Evolutionary conservation across 495 filamentous ascomycete genomes (phyloP).

Genomic region (Aspergillus kassunensis): DNA sequence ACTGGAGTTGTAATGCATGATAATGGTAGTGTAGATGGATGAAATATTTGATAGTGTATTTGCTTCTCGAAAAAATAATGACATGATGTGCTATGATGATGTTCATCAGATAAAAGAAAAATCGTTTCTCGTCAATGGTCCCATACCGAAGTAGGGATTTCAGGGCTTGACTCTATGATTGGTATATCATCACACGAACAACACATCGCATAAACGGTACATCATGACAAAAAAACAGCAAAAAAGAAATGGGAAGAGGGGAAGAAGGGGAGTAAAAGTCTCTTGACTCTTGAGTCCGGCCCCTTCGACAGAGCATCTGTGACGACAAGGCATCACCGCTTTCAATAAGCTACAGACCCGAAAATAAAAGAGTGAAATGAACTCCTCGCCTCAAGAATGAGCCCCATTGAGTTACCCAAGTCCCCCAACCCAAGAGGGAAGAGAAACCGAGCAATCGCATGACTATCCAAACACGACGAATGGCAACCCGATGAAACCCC

Average conservation of each 20-base stretch:
- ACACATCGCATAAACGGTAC: slow-evolving; percentile 18
- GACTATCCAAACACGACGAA: slow-evolving; percentile 95
- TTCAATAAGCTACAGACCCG: slow-evolving; percentile 67
- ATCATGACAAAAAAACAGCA: background rate
- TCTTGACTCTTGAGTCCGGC: slow-evolving; percentile 59
- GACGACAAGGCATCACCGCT: slow-evolving; percentile 38
- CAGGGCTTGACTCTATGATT: slow-evolving; percentile 99
- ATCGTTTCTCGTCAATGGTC: slow-evolving; percentile 68
- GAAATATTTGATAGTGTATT: no score
- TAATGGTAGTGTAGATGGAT: background rate
- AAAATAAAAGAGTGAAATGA: slow-evolving; percentile 45
- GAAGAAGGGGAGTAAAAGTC: slow-evolving; percentile 6
- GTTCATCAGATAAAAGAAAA: slow-evolving; percentile 95
- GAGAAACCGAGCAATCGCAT: slow-evolving; percentile 85
- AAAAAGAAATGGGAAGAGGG: slow-evolving; percentile 12
- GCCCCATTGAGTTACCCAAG: slow-evolving; percentile 98
- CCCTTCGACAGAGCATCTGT: slow-evolving; percentile 63
- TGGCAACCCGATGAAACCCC: slow-evolving; percentile 47
- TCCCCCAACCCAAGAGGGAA: no score
- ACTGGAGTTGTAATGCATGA: background rate
- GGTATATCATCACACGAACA: slow-evolving; percentile 91
- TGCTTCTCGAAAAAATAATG: background rate
- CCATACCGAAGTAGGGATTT: slow-evolving; percentile 56
- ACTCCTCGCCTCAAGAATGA: slow-evolving; percentile 99
- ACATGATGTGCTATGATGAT: slow-evolving; percentile 12